These are phyloP conservation scores for Hypomyces perniciosus DNA, from an alignment of 2,329 filamentous ascomycete genomes.

Conservation along the genomic window DNA sequence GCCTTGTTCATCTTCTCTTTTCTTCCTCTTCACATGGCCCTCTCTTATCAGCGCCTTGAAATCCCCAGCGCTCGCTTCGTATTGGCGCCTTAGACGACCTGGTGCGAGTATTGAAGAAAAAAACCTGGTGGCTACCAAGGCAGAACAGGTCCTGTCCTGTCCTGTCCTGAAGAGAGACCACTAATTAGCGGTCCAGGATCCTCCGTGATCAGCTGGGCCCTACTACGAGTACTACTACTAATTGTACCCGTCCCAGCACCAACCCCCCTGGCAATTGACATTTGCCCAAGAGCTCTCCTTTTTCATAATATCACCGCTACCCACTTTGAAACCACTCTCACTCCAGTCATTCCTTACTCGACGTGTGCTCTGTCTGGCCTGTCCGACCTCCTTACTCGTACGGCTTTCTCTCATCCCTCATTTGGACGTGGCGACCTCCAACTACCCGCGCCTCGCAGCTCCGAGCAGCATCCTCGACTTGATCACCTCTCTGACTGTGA, in stretches of 20 bases:
- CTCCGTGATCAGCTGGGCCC: conserved; percentile 30
- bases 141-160: not conserved
- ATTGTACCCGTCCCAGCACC: not conserved
- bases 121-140: conserved; percentile 3
- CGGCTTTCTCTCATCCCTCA: conserved; percentile 11
- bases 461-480: not conserved
- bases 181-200: conserved; percentile 11
- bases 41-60: too few species aligned
- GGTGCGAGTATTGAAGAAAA: not conserved
- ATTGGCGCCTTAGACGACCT: too few species aligned
- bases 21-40: not conserved
- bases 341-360: conserved; percentile 33
- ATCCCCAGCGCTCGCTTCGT: not conserved
- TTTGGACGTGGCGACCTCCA: conserved; percentile 7
- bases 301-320: conserved; percentile 33
- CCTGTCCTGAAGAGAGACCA: not conserved
- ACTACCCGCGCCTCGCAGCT: not conserved
- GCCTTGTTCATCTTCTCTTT: not conserved
- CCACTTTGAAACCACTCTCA: conserved; percentile 33
- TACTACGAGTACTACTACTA: conserved; percentile 18
- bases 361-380: conserved; percentile 15
- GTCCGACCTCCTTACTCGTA: conserved; percentile 8
- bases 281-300: conserved; percentile 27
- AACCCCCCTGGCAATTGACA: conserved; percentile 13
- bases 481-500: not conserved